phyloP scores from a whole-genome alignment of 768 basidiomycete species.

The Boletus vinaceobasis region DNA sequence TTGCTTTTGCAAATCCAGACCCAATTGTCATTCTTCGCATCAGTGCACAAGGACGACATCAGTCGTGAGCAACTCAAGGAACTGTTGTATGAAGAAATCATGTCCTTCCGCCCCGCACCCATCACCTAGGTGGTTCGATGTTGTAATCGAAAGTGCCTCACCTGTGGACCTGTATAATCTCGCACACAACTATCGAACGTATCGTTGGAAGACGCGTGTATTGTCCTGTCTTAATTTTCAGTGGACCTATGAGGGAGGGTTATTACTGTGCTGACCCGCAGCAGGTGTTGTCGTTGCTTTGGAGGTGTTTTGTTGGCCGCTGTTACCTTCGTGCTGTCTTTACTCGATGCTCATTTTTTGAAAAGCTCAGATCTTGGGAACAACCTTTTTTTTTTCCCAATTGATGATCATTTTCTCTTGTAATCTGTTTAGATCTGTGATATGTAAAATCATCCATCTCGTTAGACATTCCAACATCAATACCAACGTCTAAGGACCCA shows the following conservation, averaged over 20 bases:
- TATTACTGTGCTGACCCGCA: background rate
- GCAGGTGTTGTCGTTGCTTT: background rate
- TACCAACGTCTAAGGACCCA: background rate
- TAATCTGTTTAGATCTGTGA: constrained; percentile 11
- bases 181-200: background rate
- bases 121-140: constrained; percentile 33
- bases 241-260: background rate
- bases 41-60: constrained; percentile 94
- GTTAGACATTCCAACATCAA: background rate
- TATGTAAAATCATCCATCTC: constrained; percentile 2
- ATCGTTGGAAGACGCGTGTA: constrained; percentile 4
- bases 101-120: constrained; percentile 73
- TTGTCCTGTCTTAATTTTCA: background rate
- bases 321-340: background rate
- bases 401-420: background rate
- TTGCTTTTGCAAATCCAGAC: background rate
- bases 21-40: background rate
- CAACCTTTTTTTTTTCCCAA: background rate
- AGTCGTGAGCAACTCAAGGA: constrained; percentile 94
- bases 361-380: constrained; percentile 1
- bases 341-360: background rate
- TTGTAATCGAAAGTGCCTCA: background rate
- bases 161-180: background rate
- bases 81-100: constrained; percentile 91
- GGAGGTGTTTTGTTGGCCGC: background rate